Base-by-base conservation (phyloP, 176 grass and related monocot genomes). In the Cenchrus fungigraminus region DNA sequence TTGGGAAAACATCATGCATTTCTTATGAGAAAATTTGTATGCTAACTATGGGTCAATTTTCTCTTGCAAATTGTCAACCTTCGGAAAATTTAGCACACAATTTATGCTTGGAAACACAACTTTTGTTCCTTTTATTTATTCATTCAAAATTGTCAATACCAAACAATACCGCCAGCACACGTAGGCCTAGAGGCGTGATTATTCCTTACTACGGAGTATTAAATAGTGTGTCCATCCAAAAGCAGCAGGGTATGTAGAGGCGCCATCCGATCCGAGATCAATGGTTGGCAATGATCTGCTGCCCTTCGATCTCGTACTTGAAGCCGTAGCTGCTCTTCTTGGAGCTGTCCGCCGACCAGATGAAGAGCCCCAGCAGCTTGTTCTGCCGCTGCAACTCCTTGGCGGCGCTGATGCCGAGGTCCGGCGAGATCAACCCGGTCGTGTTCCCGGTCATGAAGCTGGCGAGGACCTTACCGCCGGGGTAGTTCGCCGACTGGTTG, bases 341-440 rank as follows among this genome's bases (percentile, higher is more conserved):
- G 49, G 92, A 94, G 54, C 72, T 76, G 54, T 95, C 93, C 3
- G 91, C 93, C 0, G 86, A 90, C 86, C 88, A 95, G 67, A 90
- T 78, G 81, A 95, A 95, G 14, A 95, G 22, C 9, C 93, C 91
- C 0, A 59, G 75, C 9, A 95, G 91, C 83, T 82, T 91, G 53
- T 78, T 87, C 73, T 93, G 73, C 49, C 20, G 62, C 83, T 89
- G 79, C 61, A 93, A 80, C 50, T 67, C 83, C 49, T 69, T 37
- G 20, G 88, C 82, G 0, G 72, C 93, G 9, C 1, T 16, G 49
- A 95, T 68, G 20, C 82, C 87, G 0, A 58, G 73, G 1, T 90
- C 87, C 42, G 82, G 85, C 28, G 89, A 68, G 73, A 92, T 9
- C 49, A 84, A 22, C 0, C 74, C 49, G 6, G 65, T 8, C 1